Percentiles rank a stretch among this genome's conserved stretches.
phyloP scores from a whole-genome alignment of 2,329 filamentous ascomycete species.

The Kalaharituber pfeilii region DNA sequence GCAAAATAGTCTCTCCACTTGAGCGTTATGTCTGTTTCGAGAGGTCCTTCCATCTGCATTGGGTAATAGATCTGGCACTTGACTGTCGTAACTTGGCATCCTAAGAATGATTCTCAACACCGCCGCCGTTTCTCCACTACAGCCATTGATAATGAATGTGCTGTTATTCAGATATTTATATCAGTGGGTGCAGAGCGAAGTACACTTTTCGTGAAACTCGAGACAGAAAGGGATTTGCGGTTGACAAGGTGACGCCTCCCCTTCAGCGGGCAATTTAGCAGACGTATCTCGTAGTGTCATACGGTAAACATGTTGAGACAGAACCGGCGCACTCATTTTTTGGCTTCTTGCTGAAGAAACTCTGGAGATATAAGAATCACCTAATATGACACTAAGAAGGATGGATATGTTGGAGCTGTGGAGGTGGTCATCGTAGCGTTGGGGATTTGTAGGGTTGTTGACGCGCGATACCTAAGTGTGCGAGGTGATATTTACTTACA shows the following conservation, averaged over 20 bases:
- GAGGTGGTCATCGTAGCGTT: conserved; percentile 33
- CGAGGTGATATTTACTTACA: too few relatives aligned
- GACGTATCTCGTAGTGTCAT: conserved; percentile 31
- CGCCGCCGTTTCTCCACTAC: too few relatives aligned
- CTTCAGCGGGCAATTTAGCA: too few relatives aligned
- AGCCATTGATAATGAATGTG: too few relatives aligned
- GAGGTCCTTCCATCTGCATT: too few relatives aligned
- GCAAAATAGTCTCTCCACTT: background rate
- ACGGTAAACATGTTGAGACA: conserved; percentile 10
- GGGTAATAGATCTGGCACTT: too few relatives aligned
- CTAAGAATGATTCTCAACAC: too few relatives aligned
- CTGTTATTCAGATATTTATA: too few relatives aligned
- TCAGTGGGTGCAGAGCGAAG: conserved; percentile 32
- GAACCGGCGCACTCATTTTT: conserved; percentile 1
- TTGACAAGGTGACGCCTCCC: too few relatives aligned
- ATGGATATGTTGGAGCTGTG: conserved; percentile 32
- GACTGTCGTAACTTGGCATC: too few relatives aligned
- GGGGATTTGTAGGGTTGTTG: conserved; percentile 29
- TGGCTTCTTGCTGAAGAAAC: conserved; percentile 26
- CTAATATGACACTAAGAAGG: conserved; percentile 31
- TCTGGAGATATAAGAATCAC: conserved; percentile 32
- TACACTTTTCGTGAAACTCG: conserved; percentile 28
- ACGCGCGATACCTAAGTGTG: background rate
- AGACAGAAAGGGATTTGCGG: conserved; percentile 18
- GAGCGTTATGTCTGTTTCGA: background rate